Evolutionary conservation across 1,284 basidiomycete species (phyloP).

Genomic region (Ustilago shanxiensis): DNA sequence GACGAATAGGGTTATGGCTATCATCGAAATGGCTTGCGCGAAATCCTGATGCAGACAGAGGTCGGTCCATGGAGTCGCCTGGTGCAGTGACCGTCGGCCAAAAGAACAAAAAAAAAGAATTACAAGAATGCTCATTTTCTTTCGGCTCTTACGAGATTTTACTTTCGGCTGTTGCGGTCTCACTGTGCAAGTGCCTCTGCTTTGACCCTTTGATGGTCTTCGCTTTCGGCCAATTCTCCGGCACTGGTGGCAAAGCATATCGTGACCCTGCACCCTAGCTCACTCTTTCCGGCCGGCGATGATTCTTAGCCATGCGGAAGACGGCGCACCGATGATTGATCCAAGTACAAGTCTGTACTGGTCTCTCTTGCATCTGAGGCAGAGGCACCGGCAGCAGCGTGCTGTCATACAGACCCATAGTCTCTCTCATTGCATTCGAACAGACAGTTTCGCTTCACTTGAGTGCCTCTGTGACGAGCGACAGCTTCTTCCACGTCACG

Average conservation of each 20-base stretch:
- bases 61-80: no score
- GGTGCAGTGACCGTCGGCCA: neutral
- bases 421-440: no score
- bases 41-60: neutral
- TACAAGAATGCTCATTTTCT: neutral
- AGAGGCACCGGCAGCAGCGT: no score
- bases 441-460: no score
- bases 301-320: conserved; percentile 17
- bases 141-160: conserved; percentile 26
- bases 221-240: conserved; percentile 29
- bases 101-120: neutral
- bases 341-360: neutral
- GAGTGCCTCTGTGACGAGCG: neutral
- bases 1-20: no score
- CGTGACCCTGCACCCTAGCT: conserved; percentile 9
- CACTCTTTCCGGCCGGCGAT: neutral
- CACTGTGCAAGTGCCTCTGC: neutral
- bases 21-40: neutral
- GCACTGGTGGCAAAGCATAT: neutral
- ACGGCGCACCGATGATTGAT: conserved; percentile 6
- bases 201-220: neutral
- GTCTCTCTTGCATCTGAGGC: no score
- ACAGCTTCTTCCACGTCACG: neutral
- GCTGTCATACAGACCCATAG: no score
- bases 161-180: conserved; percentile 34